Conservation (phyloP, 129 eudicot species). For the Flaveria linearis region DNA sequence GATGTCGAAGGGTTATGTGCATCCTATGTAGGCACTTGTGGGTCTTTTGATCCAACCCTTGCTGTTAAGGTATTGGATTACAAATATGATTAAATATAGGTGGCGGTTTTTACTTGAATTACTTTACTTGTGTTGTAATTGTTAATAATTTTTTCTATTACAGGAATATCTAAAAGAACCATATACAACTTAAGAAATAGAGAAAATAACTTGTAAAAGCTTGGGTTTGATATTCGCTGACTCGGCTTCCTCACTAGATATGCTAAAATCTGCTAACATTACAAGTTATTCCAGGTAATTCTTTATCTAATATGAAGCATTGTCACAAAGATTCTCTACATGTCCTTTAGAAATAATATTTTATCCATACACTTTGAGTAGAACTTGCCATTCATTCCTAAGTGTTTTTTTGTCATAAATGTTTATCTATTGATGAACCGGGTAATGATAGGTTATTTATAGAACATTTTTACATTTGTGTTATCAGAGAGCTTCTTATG, state of each 20-base stretch:
- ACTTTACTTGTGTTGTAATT: not conserved
- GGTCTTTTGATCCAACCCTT: constrained; percentile 79
- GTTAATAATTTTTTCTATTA: no score
- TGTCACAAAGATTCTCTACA: not conserved
- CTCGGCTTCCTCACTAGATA: constrained; percentile 76
- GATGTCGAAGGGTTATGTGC: constrained; percentile 93
- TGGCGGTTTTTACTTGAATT: not conserved
- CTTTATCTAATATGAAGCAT: constrained; percentile 1
- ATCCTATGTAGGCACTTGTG: constrained; percentile 63
- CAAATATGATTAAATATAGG: not conserved
- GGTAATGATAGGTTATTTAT: not conserved
- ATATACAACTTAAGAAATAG: constrained; percentile 64
- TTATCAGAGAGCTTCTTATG: constrained; percentile 80
- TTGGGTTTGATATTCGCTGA: constrained; percentile 49
- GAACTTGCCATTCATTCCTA: no score
- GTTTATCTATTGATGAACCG: no score
- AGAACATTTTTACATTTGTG: constrained; percentile 3
- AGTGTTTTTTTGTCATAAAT: no score
- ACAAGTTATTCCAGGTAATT: constrained; percentile 55
- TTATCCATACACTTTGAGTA: no score
- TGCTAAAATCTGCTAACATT: constrained; percentile 71
- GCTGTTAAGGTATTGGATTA: constrained; percentile 74
- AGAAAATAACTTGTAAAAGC: constrained; percentile 58
- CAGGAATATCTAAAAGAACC: constrained; percentile 75
- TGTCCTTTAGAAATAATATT: no score